Evolutionary conservation across 495 filamentous ascomycete genomes (phyloP).

Genomic region (Talaromyces trachyspermus): DNA sequence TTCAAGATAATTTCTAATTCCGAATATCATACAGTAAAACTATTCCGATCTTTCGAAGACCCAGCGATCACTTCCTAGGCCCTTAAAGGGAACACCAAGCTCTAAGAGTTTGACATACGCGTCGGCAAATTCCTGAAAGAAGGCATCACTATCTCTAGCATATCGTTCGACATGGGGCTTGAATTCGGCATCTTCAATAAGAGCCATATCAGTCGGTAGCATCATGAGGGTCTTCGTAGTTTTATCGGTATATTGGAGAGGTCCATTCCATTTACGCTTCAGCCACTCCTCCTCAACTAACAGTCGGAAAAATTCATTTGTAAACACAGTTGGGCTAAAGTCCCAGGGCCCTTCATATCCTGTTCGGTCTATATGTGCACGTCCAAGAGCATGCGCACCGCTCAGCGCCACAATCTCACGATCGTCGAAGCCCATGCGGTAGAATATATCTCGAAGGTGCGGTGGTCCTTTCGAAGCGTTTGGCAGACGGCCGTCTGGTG

Average conservation of each 20-base stretch:
- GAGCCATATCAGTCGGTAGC: slow-evolving; percentile 84
- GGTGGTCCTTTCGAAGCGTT: slow-evolving; percentile 72
- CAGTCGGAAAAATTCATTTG: slow-evolving; percentile 89
- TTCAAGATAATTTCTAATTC: too few relatives aligned
- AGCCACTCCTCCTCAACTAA: slow-evolving; percentile 89
- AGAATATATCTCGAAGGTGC: slow-evolving; percentile 89
- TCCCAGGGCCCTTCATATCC: slow-evolving; percentile 94
- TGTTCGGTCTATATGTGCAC: slow-evolving; percentile 82
- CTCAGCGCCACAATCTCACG: slow-evolving; percentile 87
- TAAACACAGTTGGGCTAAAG: slow-evolving; percentile 88
- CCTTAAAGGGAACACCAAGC: slow-evolving; percentile 90
- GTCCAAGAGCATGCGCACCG: slow-evolving; percentile 87
- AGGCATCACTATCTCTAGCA: slow-evolving; percentile 81
- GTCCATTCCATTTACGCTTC: slow-evolving; percentile 89
- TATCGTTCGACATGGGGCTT: slow-evolving; percentile 79
- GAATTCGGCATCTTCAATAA: slow-evolving; percentile 86
- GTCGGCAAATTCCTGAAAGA: slow-evolving; percentile 88
- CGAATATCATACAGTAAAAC: too few relatives aligned
- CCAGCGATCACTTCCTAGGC: too few relatives aligned
- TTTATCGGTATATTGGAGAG: slow-evolving; percentile 77
- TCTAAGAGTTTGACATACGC: slow-evolving; percentile 81
- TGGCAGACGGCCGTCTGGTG: slow-evolving; percentile 94
- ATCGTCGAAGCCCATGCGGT: slow-evolving; percentile 97
- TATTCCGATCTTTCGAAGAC: too few relatives aligned
- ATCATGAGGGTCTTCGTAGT: slow-evolving; percentile 88